phyloP scores from a whole-genome alignment of 1,284 basidiomycete genomes.

The Ceratobasidium sp. region DNA sequence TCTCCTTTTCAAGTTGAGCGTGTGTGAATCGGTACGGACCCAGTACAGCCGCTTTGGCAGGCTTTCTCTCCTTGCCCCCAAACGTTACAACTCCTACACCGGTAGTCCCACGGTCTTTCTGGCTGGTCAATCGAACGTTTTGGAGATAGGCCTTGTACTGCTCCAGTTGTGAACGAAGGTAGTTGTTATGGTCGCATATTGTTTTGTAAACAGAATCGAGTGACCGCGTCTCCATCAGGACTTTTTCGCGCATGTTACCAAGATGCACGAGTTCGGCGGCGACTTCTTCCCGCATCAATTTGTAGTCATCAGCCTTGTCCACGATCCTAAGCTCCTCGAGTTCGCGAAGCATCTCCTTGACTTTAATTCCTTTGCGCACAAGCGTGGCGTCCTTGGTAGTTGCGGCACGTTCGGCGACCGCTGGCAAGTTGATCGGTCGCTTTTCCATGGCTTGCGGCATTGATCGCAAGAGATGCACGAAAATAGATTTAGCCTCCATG shows the following conservation, averaged over 20 bases:
- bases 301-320: slow-evolving; percentile 83
- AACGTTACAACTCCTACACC: slow-evolving; percentile 95
- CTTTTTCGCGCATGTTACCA: slow-evolving; percentile 96
- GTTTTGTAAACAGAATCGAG: slow-evolving; percentile 98
- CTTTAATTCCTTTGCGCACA: slow-evolving; percentile 97
- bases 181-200: slow-evolving; percentile 98
- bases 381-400: slow-evolving; percentile 96
- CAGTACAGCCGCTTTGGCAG: slow-evolving; percentile 80
- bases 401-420: slow-evolving; percentile 91
- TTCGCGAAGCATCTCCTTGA: slow-evolving; percentile 98
- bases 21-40: slow-evolving; percentile 98
- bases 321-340: slow-evolving; percentile 91
- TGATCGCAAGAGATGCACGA: slow-evolving; percentile 96
- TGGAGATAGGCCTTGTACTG: slow-evolving; percentile 99
- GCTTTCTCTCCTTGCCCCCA: slow-evolving; percentile 97
- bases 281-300: slow-evolving; percentile 97
- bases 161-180: slow-evolving; percentile 93
- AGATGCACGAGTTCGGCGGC: slow-evolving; percentile 93
- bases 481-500: slow-evolving; percentile 99
- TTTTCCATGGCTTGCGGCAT: slow-evolving; percentile 85
- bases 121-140: slow-evolving; percentile 91
- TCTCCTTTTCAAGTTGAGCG: slow-evolving; percentile 97
- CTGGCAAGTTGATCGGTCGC: slow-evolving; percentile 87
- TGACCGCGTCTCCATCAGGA: slow-evolving; percentile 88
- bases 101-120: slow-evolving; percentile 82